Base-by-base conservation (phyloP, 2,329 filamentous ascomycete genomes). In the Paecilomyces niveus region DNA sequence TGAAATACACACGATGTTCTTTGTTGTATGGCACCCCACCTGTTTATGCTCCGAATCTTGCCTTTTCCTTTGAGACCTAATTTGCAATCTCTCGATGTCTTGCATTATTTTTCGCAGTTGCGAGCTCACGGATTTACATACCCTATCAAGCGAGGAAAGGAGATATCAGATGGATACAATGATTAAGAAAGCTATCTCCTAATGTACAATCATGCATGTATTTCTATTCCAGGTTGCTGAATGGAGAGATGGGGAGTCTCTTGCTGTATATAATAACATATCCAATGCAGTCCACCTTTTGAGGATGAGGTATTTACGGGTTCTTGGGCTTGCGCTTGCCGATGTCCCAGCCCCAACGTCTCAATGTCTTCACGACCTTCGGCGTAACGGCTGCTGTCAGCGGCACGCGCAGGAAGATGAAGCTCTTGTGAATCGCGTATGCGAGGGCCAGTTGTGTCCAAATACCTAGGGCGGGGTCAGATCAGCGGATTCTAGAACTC, bases 371-470 rank as follows among this genome's bases (percentile, higher is more conserved):
- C 68, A 97, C 94, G n/a, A 97, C 87, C 76, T 95, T 97, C 1
- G 94, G 94, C 8, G 90, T 92, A 33, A 97, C 82, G 2, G 92
- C 93, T 11, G 90, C 92, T 1, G 94, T 94, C 63, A 97, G 77
- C 8, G 94, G 94, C 9, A 99, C 91, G n/a, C 94, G 85, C 64
- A 97, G 75, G 74, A 99, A 96, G 68, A 99, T 97, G 74, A 97
- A 91, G 66, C 89, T 95, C 78, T 99, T 99, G 81, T 99, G 94
- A 59, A 99, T 90, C 29, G 93, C 93, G 70, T 99, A 99, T 11
- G 94, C 94, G 54, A 99, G 83, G 15, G 90, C 92, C 31, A 99
- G 80, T 71, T 97, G 92, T 8, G 94, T 97, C 84, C 85, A 88
- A 55, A 89, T 78, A 67, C 84, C 85, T 88, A 63, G 15, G 45